phyloP scores from a whole-genome alignment of 148 eudicot genomes.

The Camellia sinensis region DNA sequence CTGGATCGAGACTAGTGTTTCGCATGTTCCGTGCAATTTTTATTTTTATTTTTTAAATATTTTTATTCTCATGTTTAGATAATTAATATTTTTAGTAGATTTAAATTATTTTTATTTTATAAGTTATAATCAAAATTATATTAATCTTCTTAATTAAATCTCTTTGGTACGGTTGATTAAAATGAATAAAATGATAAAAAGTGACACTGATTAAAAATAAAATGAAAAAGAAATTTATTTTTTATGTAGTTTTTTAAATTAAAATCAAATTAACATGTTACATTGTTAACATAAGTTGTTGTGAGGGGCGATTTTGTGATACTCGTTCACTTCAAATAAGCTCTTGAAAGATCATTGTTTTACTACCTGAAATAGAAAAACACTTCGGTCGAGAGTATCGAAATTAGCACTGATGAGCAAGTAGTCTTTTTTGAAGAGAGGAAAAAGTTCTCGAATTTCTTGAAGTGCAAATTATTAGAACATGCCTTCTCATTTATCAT shows the following conservation, averaged over 20 bases:
- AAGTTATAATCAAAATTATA: too few species aligned
- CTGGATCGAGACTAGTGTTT: neutral
- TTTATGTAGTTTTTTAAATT: too few species aligned
- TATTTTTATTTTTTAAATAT: too few species aligned
- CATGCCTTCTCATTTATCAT: neutral
- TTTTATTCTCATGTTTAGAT: neutral
- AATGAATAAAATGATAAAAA: too few species aligned
- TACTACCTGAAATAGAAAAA: too few species aligned
- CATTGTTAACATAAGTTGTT: neutral
- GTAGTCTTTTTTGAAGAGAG: too few species aligned
- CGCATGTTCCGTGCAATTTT: neutral
- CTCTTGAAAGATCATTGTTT: neutral
- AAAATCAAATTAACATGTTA: too few species aligned
- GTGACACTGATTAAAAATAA: neutral
- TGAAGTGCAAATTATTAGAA: too few species aligned
- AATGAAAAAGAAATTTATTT: neutral
- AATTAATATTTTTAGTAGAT: neutral
- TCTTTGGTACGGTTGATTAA: neutral
- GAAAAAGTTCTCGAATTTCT: too few species aligned
- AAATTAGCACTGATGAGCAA: too few species aligned
- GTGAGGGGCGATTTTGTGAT: neutral
- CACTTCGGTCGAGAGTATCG: neutral
- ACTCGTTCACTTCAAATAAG: neutral
- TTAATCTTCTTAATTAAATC: neutral
- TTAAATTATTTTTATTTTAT: too few species aligned